phyloP scores from a whole-genome alignment of 768 basidiomycete species.

The Termitomyces sp. region DNA sequence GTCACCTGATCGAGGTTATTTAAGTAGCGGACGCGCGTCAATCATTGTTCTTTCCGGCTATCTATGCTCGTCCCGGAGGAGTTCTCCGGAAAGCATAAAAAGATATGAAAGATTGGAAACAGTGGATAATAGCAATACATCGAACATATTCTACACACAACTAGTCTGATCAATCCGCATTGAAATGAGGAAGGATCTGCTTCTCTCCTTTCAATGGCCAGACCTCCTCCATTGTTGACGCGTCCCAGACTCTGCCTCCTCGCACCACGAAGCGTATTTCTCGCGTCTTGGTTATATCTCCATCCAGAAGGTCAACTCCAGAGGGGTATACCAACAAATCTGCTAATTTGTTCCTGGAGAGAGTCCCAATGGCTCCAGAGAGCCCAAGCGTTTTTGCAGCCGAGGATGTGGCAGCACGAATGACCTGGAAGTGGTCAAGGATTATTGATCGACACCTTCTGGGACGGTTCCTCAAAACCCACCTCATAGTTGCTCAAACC shows the following conservation, averaged over 20 bases:
- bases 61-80: not conserved
- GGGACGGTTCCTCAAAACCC: not conserved
- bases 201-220: constrained; percentile 65
- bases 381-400: constrained; percentile 66
- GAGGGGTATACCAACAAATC: constrained; percentile 66
- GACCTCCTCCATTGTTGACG: constrained; percentile 59
- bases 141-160: not conserved
- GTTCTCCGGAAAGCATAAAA: too few species aligned
- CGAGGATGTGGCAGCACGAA: constrained; percentile 63
- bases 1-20: not conserved
- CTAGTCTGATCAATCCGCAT: constrained; percentile 30
- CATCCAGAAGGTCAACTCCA: constrained; percentile 52
- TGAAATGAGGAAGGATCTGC: constrained; percentile 53
- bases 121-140: not conserved
- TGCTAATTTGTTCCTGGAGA: constrained; percentile 63
- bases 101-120: too few species aligned
- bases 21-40: not conserved
- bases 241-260: constrained; percentile 70
- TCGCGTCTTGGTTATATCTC: constrained; percentile 42
- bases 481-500: constrained; percentile 73
- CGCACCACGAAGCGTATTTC: constrained; percentile 53
- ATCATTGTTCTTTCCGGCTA: not conserved
- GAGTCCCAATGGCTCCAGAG: constrained; percentile 54
- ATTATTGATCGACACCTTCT: not conserved
- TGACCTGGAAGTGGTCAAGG: constrained; percentile 33